Base-by-base conservation (phyloP, 1,284 basidiomycete species). In the Gymnopus androsaceus region DNA sequence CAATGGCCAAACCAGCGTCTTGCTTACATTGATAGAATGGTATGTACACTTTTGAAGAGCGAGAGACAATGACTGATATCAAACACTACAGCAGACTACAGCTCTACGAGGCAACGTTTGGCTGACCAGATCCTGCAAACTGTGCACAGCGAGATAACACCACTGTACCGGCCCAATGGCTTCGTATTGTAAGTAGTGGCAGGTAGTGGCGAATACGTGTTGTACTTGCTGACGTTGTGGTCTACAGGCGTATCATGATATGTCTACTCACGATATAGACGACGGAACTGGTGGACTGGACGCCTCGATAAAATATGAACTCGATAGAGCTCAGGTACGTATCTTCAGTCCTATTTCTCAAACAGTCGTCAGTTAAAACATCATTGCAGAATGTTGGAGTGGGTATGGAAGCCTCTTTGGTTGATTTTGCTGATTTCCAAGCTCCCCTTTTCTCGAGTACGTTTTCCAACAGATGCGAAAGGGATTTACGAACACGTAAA, bases 221-320 rank as follows among this genome's bases (percentile, higher is more conserved):
- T 11, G 11, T 5, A 41, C n/a, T 31, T 19, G 12, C 27, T 17
- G 45, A 31, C 12, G n/a, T n/a, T n/a, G n/a, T n/a, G n/a, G n/a
- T n/a, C n/a, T n/a, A n/a, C 40, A 74, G 72, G 71, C 69, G 6
- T 74, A 71, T 57, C 71, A 74, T 59, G 72, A 74, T 60, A 70
- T 72, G 69, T 68, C 72, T n/a, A 74, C 72, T 14, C 67, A 73
- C 54, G 67, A 73, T 54, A 64, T 65, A 28, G 67, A 69, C 42
- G 64, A 69, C 55, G 69, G 69, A 21, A 65, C 66, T 4, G 71
- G 73, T 14, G 73, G 72, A 12, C 40, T 73, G 45, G 73, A 74
- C 54, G 70, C 68, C 25, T 73, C 71, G 14, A 63, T 74, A 41
- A 66, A 68, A 11, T 73, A 69, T 51, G 72, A 73, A 56, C 64